A percentile compares a stretch with the other conserved stretches of the same genome.
Conservation (phyloP, 306 rosid species). For the Corylus heterophylla region DNA sequence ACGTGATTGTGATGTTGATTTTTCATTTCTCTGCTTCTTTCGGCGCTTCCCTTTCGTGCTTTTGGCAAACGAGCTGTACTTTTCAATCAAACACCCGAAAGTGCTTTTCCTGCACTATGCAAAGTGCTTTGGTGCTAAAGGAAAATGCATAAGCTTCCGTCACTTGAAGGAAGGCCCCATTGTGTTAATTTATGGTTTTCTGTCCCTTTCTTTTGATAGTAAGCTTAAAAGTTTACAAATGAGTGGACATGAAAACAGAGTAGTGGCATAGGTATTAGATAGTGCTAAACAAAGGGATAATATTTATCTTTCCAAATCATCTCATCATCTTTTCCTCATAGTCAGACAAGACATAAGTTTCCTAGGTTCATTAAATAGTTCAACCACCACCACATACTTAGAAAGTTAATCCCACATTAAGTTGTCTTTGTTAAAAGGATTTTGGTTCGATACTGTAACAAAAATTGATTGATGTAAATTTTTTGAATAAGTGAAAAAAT, state of each 20-base stretch:
- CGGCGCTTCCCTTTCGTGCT: not conserved
- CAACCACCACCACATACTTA: no score
- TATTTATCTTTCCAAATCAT: not conserved
- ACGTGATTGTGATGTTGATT: not conserved
- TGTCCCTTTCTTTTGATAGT: not conserved
- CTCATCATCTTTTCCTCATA: not conserved
- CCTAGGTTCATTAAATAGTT: not conserved
- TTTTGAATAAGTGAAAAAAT: no score
- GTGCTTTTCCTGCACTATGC: no score
- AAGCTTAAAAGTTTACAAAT: not conserved
- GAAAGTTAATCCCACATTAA: no score
- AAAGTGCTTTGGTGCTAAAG: not conserved
- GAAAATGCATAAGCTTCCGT: not conserved
- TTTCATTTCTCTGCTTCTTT: conserved; percentile 2
- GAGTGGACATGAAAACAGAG: not conserved
- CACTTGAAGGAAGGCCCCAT: not conserved
- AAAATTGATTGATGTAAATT: no score
- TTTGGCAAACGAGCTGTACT: not conserved
- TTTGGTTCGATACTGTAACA: no score
- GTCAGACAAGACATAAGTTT: not conserved
- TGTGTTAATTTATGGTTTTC: no score
- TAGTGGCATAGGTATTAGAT: no score
- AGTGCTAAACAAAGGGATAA: no score
- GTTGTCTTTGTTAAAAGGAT: no score
- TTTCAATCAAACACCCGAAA: not conserved